These are phyloP conservation scores for Aspergillus pseudoviridinutans DNA, from an alignment of 2,329 filamentous ascomycete species.

Conservation along the genomic window DNA sequence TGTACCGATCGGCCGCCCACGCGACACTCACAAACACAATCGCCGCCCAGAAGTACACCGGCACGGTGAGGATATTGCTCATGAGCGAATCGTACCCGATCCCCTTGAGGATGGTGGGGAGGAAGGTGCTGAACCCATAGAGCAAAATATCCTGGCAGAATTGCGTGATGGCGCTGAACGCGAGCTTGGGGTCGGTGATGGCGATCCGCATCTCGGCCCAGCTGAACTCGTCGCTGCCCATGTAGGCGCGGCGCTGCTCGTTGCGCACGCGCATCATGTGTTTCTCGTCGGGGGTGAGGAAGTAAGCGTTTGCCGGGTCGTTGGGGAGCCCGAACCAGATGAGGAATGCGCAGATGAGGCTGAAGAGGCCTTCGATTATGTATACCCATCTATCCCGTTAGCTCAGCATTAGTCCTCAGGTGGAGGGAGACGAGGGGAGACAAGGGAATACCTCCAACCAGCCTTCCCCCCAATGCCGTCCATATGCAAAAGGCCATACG, in stretches of 20 bases:
- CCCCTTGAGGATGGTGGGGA: constrained; percentile 52
- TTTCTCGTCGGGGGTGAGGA: constrained; percentile 47
- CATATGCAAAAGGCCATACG: constrained; percentile 41
- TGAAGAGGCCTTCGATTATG: constrained; percentile 50
- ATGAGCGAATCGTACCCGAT: constrained; percentile 51
- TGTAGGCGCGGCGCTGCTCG: constrained; percentile 45
- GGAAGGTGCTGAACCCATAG: constrained; percentile 57
- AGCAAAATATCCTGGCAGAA: constrained; percentile 52
- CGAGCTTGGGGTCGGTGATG: constrained; percentile 50
- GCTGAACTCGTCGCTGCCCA: constrained; percentile 48
- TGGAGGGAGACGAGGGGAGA: no score
- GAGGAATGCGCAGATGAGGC: constrained; percentile 39
- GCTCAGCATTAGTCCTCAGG: no score
- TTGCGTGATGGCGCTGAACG: constrained; percentile 47
- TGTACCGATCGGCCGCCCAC: constrained; percentile 45
- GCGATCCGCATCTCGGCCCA: constrained; percentile 50
- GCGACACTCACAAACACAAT: constrained; percentile 45
- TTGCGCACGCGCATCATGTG: constrained; percentile 49
- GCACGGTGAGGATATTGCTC: constrained; percentile 54
- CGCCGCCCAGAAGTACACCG: constrained; percentile 53
- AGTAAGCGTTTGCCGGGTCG: constrained; percentile 46
- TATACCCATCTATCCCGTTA: constrained; percentile 38
- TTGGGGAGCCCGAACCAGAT: constrained; percentile 49
- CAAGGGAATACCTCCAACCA: constrained; percentile 35
- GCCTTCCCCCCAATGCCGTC: constrained; percentile 43